phyloP scores from a whole-genome alignment of 805 yeast genomes.

The Metschnikowia peoriensis region DNA sequence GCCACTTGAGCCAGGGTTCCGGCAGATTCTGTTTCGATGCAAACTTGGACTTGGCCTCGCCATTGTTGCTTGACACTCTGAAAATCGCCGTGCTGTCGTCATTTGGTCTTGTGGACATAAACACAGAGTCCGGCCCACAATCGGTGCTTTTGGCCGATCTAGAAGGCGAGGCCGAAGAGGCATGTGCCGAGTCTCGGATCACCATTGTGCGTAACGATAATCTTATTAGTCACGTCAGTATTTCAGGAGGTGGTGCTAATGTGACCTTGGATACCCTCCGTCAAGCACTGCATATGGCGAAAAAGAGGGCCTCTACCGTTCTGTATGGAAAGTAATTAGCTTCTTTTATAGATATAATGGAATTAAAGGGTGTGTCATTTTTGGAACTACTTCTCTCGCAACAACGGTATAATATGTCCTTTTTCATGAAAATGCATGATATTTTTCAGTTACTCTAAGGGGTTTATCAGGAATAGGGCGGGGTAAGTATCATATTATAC shows the following conservation, averaged over 20 bases:
- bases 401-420: too few species aligned
- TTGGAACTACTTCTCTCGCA: too few species aligned
- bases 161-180: slow-evolving; percentile 84
- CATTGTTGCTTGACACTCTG: slow-evolving; percentile 38
- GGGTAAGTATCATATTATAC: too few species aligned
- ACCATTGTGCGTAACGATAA: slow-evolving; percentile 37
- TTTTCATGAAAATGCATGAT: too few species aligned
- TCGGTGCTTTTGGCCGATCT: slow-evolving; percentile 63
- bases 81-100: slow-evolving; percentile 48
- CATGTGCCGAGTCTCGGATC: slow-evolving; percentile 53
- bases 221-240: slow-evolving; percentile 42
- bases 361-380: neutral
- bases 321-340: neutral
- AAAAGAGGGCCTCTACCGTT: slow-evolving; percentile 38
- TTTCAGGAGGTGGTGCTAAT: slow-evolving; percentile 49
- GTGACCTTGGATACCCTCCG: slow-evolving; percentile 48
- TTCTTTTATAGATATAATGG: too few species aligned
- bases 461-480: too few species aligned
- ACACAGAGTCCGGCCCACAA: slow-evolving; percentile 14
- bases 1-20: slow-evolving; percentile 40
- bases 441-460: too few species aligned
- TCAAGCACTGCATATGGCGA: slow-evolving; percentile 48
- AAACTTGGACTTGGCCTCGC: slow-evolving; percentile 23
- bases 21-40: slow-evolving; percentile 54
- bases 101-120: slow-evolving; percentile 54